Base-by-base conservation (phyloP, 2,329 filamentous ascomycete genomes). In the Penicillium vulpinum region DNA sequence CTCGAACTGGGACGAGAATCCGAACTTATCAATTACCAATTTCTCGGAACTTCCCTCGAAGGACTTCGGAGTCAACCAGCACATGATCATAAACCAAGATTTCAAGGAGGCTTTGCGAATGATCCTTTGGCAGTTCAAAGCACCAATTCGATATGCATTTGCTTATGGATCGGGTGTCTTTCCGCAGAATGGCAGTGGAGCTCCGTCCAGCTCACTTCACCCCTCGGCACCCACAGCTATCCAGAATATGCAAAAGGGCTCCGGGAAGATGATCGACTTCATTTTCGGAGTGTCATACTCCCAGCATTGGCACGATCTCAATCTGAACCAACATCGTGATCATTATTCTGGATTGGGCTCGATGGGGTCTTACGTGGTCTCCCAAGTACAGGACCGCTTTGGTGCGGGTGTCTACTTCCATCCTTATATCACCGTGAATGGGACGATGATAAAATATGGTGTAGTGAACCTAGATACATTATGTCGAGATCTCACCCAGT, bases 361-460 rank as follows among this genome's bases (percentile, higher is more conserved):
- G 15, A 77, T 97, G 21, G 93, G 93, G 1, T 97, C 92, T 1
- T 92, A 87, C 29, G 83, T 90, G 4, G 90, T 97, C 18, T 92
- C 91, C 15, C 83, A 86, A 52, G 87, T 97, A 21, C 93, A 99
- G 74, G 91, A 97, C 68, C 84, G 81, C 62, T 90, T 89, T 79
- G 94, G 94, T 40, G 94, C 94, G 0, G 95, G 94, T 7, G 91
- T 97, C 38, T 99, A 99, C 77, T 99, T 97, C 78, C 96, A 99
- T 68, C 92, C 94, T 0, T 97, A 93, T 72, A 86, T 99, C 47
- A 93, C 90, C 2, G 88, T 97, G 59, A 96, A 97, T 68, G 95
- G 94, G 39, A 95, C 92, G 60, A 82, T 97, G 69, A 94, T 99
- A 75, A 99, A 99, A 77, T 99, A 99, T 68, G 94, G 93, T 21